Evolutionary conservation across 768 basidiomycete species (phyloP).

Genomic region (Mycena kentingensis): DNA sequence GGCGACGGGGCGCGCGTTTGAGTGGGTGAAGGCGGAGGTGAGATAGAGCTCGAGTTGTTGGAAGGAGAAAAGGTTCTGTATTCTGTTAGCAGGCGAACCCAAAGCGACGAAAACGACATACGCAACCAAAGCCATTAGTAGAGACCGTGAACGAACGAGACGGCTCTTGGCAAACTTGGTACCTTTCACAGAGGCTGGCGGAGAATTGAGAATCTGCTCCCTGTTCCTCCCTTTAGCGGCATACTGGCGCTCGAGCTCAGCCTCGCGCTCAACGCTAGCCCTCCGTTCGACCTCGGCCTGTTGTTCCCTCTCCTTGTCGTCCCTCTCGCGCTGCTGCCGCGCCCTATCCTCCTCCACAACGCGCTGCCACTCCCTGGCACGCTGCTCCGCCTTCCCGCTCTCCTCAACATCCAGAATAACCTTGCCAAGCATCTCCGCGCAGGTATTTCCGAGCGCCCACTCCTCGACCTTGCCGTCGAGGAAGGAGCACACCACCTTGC

Average conservation of each 20-base stretch:
- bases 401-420: conserved; percentile 57
- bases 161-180: conserved; percentile 7
- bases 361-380: conserved; percentile 30
- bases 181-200: conserved; percentile 14
- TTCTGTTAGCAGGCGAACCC: not conserved
- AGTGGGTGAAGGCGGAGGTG: conserved; percentile 33
- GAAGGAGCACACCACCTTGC: conserved; percentile 54
- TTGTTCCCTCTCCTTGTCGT: conserved; percentile 34
- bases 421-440: conserved; percentile 47
- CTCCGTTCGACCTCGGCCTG: conserved; percentile 24
- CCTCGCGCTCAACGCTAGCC: conserved; percentile 33
- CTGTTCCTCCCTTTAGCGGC: conserved; percentile 50
- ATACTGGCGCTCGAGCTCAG: conserved; percentile 22
- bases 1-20: conserved; percentile 34
- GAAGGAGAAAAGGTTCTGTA: conserved; percentile 25
- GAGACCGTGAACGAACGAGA: conserved; percentile 42
- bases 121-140: conserved; percentile 71
- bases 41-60: conserved; percentile 34
- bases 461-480: conserved; percentile 55
- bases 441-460: conserved; percentile 44
- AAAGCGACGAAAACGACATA: conserved; percentile 33
- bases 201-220: conserved; percentile 44
- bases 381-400: conserved; percentile 45
- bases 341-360: conserved; percentile 9
- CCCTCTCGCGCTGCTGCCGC: conserved; percentile 6